Conservation (phyloP, 352 stramenopile genomes). For the Thraustochytrium sp. region DNA sequence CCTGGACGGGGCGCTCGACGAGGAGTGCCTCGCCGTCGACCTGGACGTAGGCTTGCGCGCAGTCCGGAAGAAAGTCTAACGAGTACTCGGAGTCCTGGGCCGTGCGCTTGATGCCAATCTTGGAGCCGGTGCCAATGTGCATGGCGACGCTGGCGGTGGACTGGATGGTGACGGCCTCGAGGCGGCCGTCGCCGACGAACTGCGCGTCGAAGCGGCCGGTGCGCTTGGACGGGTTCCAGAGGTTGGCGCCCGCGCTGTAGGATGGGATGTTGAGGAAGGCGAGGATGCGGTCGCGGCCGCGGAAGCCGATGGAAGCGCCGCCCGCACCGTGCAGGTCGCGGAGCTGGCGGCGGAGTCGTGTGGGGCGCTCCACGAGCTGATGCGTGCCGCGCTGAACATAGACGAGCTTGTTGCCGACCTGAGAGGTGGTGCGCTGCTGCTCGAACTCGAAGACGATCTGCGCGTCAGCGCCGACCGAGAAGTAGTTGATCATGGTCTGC, state of each 20-base stretch:
- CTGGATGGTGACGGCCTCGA: constrained; percentile 31
- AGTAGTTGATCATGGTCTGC: constrained; percentile 45
- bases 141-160: constrained; percentile 21
- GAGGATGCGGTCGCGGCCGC: constrained; percentile 16
- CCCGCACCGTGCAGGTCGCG: background rate
- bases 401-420: constrained; percentile 42
- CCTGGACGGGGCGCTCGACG: background rate
- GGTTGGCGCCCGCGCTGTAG: constrained; percentile 39
- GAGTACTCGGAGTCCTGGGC: background rate
- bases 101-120: constrained; percentile 25
- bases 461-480: constrained; percentile 11
- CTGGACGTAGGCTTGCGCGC: background rate
- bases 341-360: background rate
- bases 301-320: background rate
- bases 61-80: background rate
- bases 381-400: constrained; percentile 38
- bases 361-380: constrained; percentile 6
- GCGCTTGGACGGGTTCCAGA: background rate
- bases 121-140: constrained; percentile 31
- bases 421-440: constrained; percentile 33
- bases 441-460: constrained; percentile 46
- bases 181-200: constrained; percentile 11
- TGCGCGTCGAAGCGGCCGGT: constrained; percentile 5
- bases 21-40: constrained; percentile 33
- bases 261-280: constrained; percentile 45